Base-by-base conservation (phyloP, 2,329 filamentous ascomycete species). In the Fusarium denticulatum region DNA sequence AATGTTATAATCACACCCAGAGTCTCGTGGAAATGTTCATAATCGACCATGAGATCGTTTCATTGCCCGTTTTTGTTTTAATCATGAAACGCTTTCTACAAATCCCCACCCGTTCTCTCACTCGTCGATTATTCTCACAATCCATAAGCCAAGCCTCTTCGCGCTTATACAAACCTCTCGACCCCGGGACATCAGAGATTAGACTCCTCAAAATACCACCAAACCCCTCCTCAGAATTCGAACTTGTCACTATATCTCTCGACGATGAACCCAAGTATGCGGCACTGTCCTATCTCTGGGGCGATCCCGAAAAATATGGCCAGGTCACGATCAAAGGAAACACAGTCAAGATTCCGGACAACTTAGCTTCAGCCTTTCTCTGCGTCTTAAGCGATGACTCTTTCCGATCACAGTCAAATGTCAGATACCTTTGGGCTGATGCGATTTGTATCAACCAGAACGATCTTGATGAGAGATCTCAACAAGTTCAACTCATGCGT, bases 401-500 rank as follows among this genome's bases (percentile, higher is more conserved):
- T 36, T 69, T 69, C 42, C 26, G 47, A n/a, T 50, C 42, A 5
- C 36, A 64, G 28, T n/a, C 56, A 20, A 2, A 40, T 45, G 34
- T 42, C 5, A 22, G 22, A 30, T 39, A 68, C 22, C 36, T 68
- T 22, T 55, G 32, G 46, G 56, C 47, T 14, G 47, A 63, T 49
- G 42, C 65, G 12, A 43, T 62, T 55, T 68, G 56, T 9, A 63
- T 68, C 6, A 61, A 61, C 26, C 47, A 68, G 36, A 40, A 55
- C 18, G 64, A 68, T 11, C 36, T 39, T 9, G 37, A 49, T 20
- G 47, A 68, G 28, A 63, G 26, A 50, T 45, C 64, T 7, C 28
- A 62, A n/a, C 55, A 68, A 39, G 64, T 68, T 32, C 36, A 68
- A 20, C 65, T 68, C 10, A 68, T 68, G 47, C 22, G 55, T 20